phyloP scores from a whole-genome alignment of 1,139 yeast genomes.

The Yamadazyma siamensis region DNA sequence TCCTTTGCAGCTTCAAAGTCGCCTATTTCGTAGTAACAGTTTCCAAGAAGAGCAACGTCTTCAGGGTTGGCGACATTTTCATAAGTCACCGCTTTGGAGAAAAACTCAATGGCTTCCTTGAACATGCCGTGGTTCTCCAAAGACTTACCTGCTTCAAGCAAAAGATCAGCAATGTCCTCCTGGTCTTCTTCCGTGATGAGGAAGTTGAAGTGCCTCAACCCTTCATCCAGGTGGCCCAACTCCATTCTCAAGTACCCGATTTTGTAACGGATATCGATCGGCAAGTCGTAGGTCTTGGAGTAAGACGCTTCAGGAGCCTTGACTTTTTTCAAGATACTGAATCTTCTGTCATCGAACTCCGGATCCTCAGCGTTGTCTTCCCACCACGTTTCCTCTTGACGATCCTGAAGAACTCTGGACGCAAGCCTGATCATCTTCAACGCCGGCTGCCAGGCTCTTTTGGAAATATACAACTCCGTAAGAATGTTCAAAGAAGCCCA shows the following conservation, averaged over 20 bases:
- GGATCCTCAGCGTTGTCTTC: conserved; percentile 70
- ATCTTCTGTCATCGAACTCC: conserved; percentile 71
- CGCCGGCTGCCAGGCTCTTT: conserved; percentile 62
- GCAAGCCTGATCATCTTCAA: conserved; percentile 64
- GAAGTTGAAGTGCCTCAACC: conserved; percentile 58
- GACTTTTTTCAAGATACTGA: conserved; percentile 23
- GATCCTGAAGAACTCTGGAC: conserved; percentile 77
- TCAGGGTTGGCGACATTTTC: conserved; percentile 38
- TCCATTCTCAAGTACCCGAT: conserved; percentile 72
- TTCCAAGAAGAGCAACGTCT: conserved; percentile 63
- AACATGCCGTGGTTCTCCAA: conserved; percentile 66
- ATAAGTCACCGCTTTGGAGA: conserved; percentile 47
- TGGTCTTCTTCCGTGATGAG: conserved; percentile 49
- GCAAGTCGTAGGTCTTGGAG: conserved; percentile 47
- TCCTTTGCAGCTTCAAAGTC: conserved; percentile 67
- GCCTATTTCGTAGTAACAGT: conserved; percentile 72
- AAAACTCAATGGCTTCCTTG: conserved; percentile 68
- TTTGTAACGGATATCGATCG: conserved; percentile 83
- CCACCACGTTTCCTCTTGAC: conserved; percentile 80
- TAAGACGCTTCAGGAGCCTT: conserved; percentile 16
- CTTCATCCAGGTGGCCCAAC: conserved; percentile 63
- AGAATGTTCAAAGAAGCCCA: conserved; percentile 89
- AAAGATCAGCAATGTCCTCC: conserved; percentile 68
- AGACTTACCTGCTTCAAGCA: conserved; percentile 70
- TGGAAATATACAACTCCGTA: conserved; percentile 71